Conservation (phyloP, 352 stramenopile genomes). For the Pythium diclinum region DNA sequence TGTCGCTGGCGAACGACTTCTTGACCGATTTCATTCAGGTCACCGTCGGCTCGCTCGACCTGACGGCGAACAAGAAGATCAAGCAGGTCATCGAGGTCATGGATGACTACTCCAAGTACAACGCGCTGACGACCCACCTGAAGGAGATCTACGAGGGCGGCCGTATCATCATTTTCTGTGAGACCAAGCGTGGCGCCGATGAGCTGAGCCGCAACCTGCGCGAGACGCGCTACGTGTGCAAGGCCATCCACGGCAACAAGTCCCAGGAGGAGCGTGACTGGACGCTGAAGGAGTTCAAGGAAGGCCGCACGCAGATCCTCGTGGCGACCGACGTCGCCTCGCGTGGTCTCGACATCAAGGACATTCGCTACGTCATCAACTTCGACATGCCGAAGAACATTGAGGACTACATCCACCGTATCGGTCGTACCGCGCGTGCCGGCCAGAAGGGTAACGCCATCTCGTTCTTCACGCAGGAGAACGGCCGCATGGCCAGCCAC, state of each 20-base stretch:
- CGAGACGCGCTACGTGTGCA: constrained; percentile 92
- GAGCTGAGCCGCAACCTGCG: constrained; percentile 94
- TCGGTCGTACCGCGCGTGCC: constrained; percentile 97
- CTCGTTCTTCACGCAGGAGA: constrained; percentile 94
- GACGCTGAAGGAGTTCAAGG: constrained; percentile 97
- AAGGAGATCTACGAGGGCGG: constrained; percentile 87
- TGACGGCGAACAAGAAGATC: constrained; percentile 98
- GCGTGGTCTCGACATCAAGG: constrained; percentile 98
- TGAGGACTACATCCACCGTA: constrained; percentile 98
- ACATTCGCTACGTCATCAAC: constrained; percentile 99
- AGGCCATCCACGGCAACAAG: constrained; percentile 99
- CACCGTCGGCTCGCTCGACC: constrained; percentile 92
- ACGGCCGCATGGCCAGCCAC: constrained; percentile 72
- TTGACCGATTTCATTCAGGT: constrained; percentile 97
- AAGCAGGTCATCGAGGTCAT: constrained; percentile 97
- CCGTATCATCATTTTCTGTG: constrained; percentile 98
- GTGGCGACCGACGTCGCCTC: constrained; percentile 99
- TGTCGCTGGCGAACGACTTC: constrained; percentile 96
- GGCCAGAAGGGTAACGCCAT: constrained; percentile 93
- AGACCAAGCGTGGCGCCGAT: constrained; percentile 98
- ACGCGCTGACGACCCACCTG: constrained; percentile 81
- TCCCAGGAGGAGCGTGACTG: constrained; percentile 97
- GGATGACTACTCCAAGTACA: constrained; percentile 95
- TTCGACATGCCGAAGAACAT: constrained; percentile 99
- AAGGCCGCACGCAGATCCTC: constrained; percentile 92